These are phyloP conservation scores for Umbelopsis sp. DNA, from an alignment of 192 early-diverging fungal species.

Conservation along the genomic window DNA sequence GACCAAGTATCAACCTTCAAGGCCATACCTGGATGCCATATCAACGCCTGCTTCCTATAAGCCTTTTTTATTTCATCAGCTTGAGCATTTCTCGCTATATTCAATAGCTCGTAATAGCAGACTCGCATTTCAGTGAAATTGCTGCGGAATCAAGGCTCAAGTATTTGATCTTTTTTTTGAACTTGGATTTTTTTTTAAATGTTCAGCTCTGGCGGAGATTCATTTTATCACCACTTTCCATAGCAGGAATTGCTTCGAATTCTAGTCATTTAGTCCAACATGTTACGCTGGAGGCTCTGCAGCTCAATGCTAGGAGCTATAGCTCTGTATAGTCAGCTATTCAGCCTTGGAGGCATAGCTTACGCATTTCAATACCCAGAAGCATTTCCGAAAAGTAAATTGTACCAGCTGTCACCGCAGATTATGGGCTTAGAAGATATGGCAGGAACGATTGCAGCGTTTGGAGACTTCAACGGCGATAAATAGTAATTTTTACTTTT, in stretches of 20 bases:
- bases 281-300: slow-evolving; percentile 11
- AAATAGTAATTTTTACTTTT: slow-evolving; percentile 55
- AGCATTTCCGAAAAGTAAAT: slow-evolving; percentile 32
- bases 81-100: slow-evolving; percentile 73
- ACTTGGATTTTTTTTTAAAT: neutral
- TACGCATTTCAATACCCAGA: slow-evolving; percentile 31
- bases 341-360: neutral
- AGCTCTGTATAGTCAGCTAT: neutral
- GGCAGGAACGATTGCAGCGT: slow-evolving; percentile 77
- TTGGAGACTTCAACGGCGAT: slow-evolving; percentile 86
- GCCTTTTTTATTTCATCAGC: slow-evolving; percentile 88
- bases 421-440: slow-evolving; percentile 59
- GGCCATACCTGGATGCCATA: slow-evolving; percentile 75
- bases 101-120: slow-evolving; percentile 92
- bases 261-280: neutral
- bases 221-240: neutral
- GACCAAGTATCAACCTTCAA: neutral
- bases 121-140: slow-evolving; percentile 50
- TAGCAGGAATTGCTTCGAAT: neutral
- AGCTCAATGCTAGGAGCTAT: neutral
- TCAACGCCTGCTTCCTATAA: slow-evolving; percentile 72
- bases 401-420: slow-evolving; percentile 25
- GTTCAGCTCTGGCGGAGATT: slow-evolving; percentile 2
- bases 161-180: neutral
- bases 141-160: neutral